Evolutionary conservation across 352 stramenopile genomes (phyloP).

Genomic region (Phytophthora fragariae): DNA sequence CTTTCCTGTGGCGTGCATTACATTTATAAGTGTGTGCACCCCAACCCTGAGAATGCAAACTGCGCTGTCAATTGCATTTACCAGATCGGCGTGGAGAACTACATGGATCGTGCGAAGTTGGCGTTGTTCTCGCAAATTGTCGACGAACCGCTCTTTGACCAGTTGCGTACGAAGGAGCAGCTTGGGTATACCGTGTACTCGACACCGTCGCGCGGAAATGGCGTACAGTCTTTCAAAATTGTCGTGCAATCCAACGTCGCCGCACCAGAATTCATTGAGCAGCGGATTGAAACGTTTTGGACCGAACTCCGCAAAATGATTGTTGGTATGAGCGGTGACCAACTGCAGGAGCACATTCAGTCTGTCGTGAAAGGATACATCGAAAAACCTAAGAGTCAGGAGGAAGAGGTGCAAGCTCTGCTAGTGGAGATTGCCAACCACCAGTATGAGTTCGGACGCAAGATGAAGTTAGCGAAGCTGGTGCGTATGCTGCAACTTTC

Average conservation of each 20-base stretch:
- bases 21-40: constrained; percentile 42
- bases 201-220: constrained; percentile 49
- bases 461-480: constrained; percentile 44
- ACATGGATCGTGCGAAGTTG: constrained; percentile 47
- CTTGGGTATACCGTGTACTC: constrained; percentile 80
- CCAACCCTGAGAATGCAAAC: constrained; percentile 67
- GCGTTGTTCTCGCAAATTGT: constrained; percentile 70
- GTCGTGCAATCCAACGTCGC: constrained; percentile 83
- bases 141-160: constrained; percentile 67
- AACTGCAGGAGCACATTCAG: constrained; percentile 64
- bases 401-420: constrained; percentile 62
- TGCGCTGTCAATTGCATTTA: constrained; percentile 60
- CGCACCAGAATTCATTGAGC: constrained; percentile 67
- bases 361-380: constrained; percentile 69
- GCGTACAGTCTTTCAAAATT: constrained; percentile 72
- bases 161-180: constrained; percentile 72
- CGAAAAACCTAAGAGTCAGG: constrained; percentile 79
- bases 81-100: constrained; percentile 58
- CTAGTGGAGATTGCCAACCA: constrained; percentile 74
- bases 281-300: constrained; percentile 77
- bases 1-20: constrained; percentile 35
- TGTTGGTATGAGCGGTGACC: constrained; percentile 30
- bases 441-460: constrained; percentile 77
- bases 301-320: constrained; percentile 44
- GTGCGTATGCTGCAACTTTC: constrained; percentile 51